Conservation (phyloP, 768 basidiomycete genomes). For the Tubosaeta sp. region DNA sequence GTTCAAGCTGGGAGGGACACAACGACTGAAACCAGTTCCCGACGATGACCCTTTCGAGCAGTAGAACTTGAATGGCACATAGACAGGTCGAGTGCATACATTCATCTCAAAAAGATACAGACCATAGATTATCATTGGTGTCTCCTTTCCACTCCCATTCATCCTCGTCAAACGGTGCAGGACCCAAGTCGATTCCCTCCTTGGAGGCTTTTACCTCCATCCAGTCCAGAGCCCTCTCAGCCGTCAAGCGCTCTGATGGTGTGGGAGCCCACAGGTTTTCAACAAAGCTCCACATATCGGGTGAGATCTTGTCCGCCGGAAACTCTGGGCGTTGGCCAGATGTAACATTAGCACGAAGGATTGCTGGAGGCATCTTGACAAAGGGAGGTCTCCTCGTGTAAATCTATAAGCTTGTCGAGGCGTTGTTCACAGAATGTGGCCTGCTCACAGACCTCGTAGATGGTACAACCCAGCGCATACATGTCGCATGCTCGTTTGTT, state of each 20-base stretch:
- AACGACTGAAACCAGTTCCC: neutral
- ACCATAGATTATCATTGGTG: constrained; percentile 10
- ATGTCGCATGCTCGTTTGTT: constrained; percentile 35
- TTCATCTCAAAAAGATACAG: constrained; percentile 6
- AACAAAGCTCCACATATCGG: constrained; percentile 29
- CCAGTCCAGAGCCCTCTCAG: constrained; percentile 21
- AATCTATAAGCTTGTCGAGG: constrained; percentile 5
- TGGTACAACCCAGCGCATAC: constrained; percentile 40
- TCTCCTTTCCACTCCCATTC: constrained; percentile 18
- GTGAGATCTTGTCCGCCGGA: constrained; percentile 13
- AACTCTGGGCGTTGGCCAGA: constrained; percentile 9
- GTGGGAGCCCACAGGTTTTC: constrained; percentile 24
- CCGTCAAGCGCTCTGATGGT: constrained; percentile 21
- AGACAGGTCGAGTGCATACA: too few relatives aligned
- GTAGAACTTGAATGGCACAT: too few relatives aligned
- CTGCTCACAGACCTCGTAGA: constrained; percentile 33
- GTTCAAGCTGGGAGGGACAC: neutral
- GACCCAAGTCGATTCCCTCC: constrained; percentile 5
- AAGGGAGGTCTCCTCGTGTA: constrained; percentile 19
- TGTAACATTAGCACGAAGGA: neutral
- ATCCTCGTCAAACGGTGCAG: constrained; percentile 7
- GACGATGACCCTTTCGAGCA: neutral
- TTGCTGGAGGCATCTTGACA: neutral
- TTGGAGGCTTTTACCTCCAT: constrained; percentile 16
- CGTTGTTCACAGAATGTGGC: neutral